Evolutionary conservation across 768 basidiomycete species (phyloP), one percentile per base, ranked within the genome.

Genomic region (Boletus tylopilopsis): DNA sequence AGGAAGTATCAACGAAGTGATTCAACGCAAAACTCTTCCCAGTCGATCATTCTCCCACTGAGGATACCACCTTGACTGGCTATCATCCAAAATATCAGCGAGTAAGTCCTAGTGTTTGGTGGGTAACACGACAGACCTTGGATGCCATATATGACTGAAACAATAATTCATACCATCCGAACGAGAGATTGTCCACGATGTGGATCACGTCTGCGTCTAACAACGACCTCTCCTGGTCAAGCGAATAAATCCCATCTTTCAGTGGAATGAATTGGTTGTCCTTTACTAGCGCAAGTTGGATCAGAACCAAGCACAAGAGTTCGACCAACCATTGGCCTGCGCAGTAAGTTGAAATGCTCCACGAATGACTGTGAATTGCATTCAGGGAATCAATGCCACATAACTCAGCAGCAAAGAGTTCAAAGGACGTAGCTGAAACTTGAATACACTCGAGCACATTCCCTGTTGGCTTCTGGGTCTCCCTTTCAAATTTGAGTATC

Each of bases 41-140:
- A 2, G 82, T 80, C 0, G 79, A 82, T 57, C 82, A 81, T 59
- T 82, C 81, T 1, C 81, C 82, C 81, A 84, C 82, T 0, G 82
- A 84, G 0, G 82, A 80, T 2, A 84, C 80, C 5, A 84, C 82
- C 53, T 74, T 76, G 9, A 84, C 80, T 2, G 80, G 80, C 78
- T 82, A 5, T 6, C 27, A 24, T 19, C 7, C 13, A 3, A 0
- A 16, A 7, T 8, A 13, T 49, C n/a, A 60, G 35, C 13, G 23
- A 35, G 3, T 2, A 2, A 27, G 8, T 12, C 4, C 4, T 15
- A 0, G 2, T 7, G 6, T 10, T 8, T 27, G 27, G 27, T 1
- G 4, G 3, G 2, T 0, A 0, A 32, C 2, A 0, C n/a, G n/a
- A 21, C 63, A 9, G 37, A 75, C 81, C 74, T 78, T 84, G 19